phyloP scores from a whole-genome alignment of 2,329 filamentous ascomycete species.

The Exutisphaerella laricina region DNA sequence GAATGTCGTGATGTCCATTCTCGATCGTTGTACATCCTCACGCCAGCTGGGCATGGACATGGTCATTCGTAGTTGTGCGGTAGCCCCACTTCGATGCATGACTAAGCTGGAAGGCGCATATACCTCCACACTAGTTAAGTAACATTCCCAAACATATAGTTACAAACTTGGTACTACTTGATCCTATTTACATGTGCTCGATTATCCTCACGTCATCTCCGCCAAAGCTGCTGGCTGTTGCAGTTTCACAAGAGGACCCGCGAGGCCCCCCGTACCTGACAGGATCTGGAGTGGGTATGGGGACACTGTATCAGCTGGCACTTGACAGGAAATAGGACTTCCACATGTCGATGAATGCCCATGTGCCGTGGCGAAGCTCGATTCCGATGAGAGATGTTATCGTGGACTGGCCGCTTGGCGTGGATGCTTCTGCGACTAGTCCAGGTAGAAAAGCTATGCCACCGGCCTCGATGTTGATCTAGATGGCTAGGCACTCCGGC shows the following conservation, averaged over 20 bases:
- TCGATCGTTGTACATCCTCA: too few species aligned
- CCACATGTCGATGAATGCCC: neutral
- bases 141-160: too few species aligned
- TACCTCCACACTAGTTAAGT: too few species aligned
- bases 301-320: constrained; percentile 1
- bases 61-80: too few species aligned
- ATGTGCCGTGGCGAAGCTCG: constrained; percentile 3
- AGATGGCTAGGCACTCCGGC: neutral
- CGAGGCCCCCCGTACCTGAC: neutral
- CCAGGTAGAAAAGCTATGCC: constrained; percentile 3
- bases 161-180: too few species aligned
- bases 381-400: neutral
- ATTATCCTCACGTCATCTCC: neutral
- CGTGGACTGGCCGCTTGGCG: neutral
- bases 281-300: constrained; percentile 5
- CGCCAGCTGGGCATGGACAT: too few species aligned
- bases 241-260: constrained; percentile 3
- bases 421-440: constrained; percentile 1
- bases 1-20: constrained; percentile 93
- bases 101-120: too few species aligned
- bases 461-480: constrained; percentile 3
- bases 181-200: too few species aligned
- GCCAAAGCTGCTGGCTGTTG: constrained; percentile 1
- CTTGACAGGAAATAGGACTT: constrained; percentile 1
- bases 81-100: too few species aligned